phyloP scores from a whole-genome alignment of 306 rosid genomes.

The Prunus armeniaca region DNA sequence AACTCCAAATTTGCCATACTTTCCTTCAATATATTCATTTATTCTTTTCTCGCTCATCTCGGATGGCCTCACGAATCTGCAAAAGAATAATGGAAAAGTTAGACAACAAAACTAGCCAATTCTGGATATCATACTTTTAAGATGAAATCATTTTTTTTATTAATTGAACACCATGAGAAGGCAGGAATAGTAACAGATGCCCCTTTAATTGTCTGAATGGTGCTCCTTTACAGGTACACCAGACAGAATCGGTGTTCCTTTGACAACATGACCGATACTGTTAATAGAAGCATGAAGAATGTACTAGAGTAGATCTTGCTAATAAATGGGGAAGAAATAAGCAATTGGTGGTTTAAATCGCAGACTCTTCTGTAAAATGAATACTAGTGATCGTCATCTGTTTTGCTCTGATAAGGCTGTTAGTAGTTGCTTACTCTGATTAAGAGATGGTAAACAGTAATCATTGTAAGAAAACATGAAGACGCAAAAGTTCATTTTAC shows the following conservation, averaged over 20 bases:
- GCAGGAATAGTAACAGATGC: neutral
- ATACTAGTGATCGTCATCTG: neutral
- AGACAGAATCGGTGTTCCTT: neutral
- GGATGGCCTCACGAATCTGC: conserved; percentile 88
- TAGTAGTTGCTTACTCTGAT: neutral
- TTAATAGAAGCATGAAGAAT: neutral
- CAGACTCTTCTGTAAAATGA: neutral
- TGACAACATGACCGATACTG: neutral
- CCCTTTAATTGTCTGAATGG: neutral
- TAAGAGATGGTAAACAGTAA: too few species aligned
- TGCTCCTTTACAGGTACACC: neutral
- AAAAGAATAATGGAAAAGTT: conserved; percentile 20
- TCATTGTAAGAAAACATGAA: neutral
- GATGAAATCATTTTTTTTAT: neutral
- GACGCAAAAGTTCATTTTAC: neutral
- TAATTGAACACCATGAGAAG: neutral
- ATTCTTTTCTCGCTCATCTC: conserved; percentile 63
- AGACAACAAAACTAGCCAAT: neutral
- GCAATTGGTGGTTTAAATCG: neutral
- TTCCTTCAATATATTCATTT: conserved; percentile 82
- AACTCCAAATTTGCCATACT: conserved; percentile 91
- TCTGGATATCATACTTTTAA: neutral
- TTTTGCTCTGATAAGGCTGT: neutral
- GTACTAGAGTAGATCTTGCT: neutral
- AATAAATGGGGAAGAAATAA: neutral